A percentile compares a stretch with the other conserved stretches of the same genome.
phyloP scores from a whole-genome alignment of 2,329 filamentous ascomycete genomes.

The Fusarium sp. region DNA sequence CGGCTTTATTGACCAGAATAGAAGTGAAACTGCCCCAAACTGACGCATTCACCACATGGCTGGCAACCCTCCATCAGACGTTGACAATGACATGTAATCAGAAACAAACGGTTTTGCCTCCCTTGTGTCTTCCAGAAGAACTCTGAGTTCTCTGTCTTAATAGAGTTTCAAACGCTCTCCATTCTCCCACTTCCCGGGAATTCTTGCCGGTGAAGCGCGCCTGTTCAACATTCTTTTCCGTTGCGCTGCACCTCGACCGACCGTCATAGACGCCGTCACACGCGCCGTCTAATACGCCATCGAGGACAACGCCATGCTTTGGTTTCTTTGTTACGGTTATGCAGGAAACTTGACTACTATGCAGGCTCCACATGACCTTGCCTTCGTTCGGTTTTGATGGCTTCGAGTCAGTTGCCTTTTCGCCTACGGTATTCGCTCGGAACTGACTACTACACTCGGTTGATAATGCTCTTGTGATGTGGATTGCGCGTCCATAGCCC shows the following conservation, averaged over 20 bases:
- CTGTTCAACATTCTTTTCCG: conserved; percentile 34
- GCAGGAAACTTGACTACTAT: not conserved
- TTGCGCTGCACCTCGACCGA: conserved; percentile 16
- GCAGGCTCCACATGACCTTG: conserved; percentile 20
- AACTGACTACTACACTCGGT: conserved; percentile 12
- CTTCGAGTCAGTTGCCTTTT: conserved; percentile 25
- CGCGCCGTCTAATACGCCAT: conserved; percentile 30
- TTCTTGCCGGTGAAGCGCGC: not conserved
- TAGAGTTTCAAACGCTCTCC: conserved; percentile 32
- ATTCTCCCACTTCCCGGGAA: not conserved
- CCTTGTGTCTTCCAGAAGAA: conserved; percentile 25
- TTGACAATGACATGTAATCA: conserved; percentile 18
- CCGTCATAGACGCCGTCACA: conserved; percentile 30
- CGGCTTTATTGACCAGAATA: conserved; percentile 27
- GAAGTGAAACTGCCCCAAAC: not conserved
- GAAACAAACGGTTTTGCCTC: conserved; percentile 3
- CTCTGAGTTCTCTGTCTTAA: not conserved
- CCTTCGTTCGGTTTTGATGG: conserved; percentile 11
- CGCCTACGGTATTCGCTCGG: not conserved
- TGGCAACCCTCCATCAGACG: conserved; percentile 2
- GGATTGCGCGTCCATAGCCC: conserved; percentile 1
- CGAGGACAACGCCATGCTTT: not conserved
- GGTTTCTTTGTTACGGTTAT: conserved; percentile 10
- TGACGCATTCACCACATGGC: conserved; percentile 5
- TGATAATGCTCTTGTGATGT: conserved; percentile 1